phyloP scores from a whole-genome alignment of 2,329 filamentous ascomycete genomes.

The Pseudocercospora fijiensis region DNA sequence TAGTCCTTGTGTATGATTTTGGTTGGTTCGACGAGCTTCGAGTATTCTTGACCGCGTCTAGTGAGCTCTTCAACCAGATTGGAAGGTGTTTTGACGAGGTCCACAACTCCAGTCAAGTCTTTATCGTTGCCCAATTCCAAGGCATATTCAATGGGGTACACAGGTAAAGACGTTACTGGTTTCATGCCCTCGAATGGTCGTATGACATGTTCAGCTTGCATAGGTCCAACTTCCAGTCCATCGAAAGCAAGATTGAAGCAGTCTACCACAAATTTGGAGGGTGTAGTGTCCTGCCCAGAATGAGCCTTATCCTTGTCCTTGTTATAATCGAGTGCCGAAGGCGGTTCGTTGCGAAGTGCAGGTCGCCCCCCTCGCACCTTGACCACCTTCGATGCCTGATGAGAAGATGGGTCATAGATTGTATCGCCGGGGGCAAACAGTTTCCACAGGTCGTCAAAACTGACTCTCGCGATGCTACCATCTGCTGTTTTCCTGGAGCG shows the following conservation, averaged over 20 bases:
- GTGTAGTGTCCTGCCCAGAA: no score
- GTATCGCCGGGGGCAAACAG: background rate
- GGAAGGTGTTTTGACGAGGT: slow-evolving; percentile 34
- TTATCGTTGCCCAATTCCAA: no score
- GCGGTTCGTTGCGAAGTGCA: slow-evolving; percentile 23
- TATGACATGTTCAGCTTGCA: slow-evolving; percentile 28
- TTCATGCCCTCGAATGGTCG: slow-evolving; percentile 43
- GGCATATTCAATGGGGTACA: slow-evolving; percentile 49
- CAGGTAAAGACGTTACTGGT: slow-evolving; percentile 43
- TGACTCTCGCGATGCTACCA: background rate
- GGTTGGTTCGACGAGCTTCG: background rate
- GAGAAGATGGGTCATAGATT: background rate
- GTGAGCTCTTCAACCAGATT: slow-evolving; percentile 43
- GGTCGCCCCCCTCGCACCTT: background rate
- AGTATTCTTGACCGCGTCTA: background rate
- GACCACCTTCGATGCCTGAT: background rate
- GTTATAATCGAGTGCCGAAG: no score
- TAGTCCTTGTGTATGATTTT: background rate
- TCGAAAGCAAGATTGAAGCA: slow-evolving; percentile 1
- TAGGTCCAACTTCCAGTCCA: background rate
- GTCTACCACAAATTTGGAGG: no score
- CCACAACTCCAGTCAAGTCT: background rate
- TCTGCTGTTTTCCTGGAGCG: no score
- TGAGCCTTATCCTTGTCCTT: no score
- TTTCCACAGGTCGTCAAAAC: background rate